Conservation (phyloP, 306 rosid species). For the Potentilla sterilis region DNA sequence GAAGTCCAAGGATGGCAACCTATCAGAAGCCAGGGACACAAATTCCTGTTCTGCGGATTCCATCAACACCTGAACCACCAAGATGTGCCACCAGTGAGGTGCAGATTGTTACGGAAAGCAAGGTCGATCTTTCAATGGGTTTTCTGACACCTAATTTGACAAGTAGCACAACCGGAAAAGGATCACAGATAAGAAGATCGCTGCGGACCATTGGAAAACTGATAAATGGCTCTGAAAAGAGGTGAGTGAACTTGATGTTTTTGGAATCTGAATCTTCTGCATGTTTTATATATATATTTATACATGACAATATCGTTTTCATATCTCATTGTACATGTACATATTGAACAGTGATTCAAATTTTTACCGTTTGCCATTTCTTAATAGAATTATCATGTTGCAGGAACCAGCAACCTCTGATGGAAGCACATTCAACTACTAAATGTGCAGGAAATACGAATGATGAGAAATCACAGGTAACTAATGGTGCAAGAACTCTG, state of each 20-base stretch:
- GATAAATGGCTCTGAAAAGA: slow-evolving; percentile 83
- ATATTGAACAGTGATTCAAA: background rate
- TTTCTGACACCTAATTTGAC: slow-evolving; percentile 43
- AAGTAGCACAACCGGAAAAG: slow-evolving; percentile 60
- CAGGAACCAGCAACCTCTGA: slow-evolving; percentile 63
- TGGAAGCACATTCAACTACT: slow-evolving; percentile 49
- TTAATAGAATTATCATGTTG: slow-evolving; percentile 14
- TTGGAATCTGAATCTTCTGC: background rate
- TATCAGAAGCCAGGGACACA: slow-evolving; percentile 50
- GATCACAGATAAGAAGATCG: slow-evolving; percentile 81
- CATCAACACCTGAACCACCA: slow-evolving; percentile 58
- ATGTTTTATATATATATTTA: background rate
- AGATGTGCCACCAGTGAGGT: slow-evolving; percentile 37
- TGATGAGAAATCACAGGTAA: slow-evolving; percentile 43
- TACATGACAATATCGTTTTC: background rate
- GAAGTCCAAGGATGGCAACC: slow-evolving; percentile 45
- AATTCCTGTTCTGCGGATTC: slow-evolving; percentile 47
- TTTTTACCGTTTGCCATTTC: background rate
- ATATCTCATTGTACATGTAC: background rate
- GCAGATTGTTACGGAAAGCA: slow-evolving; percentile 24
- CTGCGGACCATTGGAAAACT: slow-evolving; percentile 85
- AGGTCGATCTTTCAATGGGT: slow-evolving; percentile 32
- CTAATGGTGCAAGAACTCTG: slow-evolving; percentile 37
- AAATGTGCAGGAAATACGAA: slow-evolving; percentile 29
- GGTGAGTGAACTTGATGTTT: slow-evolving; percentile 31